Base-by-base conservation (phyloP, 768 basidiomycete species). In the Coprinopsis cinerea region DNA sequence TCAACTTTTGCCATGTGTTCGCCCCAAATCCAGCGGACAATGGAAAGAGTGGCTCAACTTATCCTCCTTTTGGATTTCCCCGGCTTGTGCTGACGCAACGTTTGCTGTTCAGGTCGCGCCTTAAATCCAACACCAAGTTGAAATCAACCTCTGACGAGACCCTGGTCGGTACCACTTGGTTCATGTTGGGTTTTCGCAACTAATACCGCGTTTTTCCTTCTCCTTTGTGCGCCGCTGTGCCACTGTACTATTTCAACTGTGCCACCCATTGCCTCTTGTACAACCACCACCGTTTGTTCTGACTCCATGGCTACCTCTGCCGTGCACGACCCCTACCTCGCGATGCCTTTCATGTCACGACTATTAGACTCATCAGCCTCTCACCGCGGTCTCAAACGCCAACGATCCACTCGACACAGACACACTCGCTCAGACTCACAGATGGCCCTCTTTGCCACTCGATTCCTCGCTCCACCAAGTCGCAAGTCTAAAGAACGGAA, bases 381-480 rank as follows among this genome's bases (percentile, higher is more conserved):
- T 22, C 49, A 54, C 63, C 63, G 59, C 48, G 68, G 65, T 27
- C 63, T 54, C 70, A 79, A 73, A 42, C 50, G 50, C 17, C 49
- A 22, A 45, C 43, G 69, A 77, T 65, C 67, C n/a, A n/a, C n/a
- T n/a, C n/a, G n/a, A 72, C 65, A 71, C 65, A 67, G 66, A 64
- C 59, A 65, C 53, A 58, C 59, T 51, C 57, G 63, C 53, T 54
- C 63, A 52, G 51, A 60, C 49, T 65, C 61, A 60, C 67, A 74
- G 48, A 85, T 85, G 84, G 66, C 81, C 52, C 72, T 78, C 61
- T 80, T 79, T 60, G 65, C 68, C 17, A 55, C 61, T 40, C 74
- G 67, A 62, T 72, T 63, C 62, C 72, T 66, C 63, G 72, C 57
- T 64, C 74, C 70, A 59, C 80, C 72, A 50, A 65, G 73, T 32